These are phyloP conservation scores for Trametes sanguinea DNA, from an alignment of 768 basidiomycete genomes.

Conservation along the genomic window DNA sequence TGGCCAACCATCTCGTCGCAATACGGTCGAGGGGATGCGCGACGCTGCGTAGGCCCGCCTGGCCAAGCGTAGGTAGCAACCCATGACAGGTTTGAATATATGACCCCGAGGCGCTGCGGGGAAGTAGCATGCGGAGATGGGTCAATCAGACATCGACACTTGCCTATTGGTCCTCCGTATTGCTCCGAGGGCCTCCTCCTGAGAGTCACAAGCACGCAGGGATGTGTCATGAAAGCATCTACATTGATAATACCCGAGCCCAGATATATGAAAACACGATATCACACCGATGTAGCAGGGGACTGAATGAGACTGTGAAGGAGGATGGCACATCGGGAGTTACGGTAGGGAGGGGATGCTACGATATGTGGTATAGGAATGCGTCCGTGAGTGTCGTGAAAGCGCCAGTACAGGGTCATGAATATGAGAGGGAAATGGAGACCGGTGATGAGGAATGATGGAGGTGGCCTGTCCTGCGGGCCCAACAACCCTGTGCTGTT, in stretches of 20 bases:
- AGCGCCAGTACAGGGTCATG: slow-evolving; percentile 23
- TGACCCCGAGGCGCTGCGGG: not conserved
- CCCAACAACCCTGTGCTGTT: slow-evolving; percentile 10
- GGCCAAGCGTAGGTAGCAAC: slow-evolving; percentile 12
- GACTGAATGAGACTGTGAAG: not conserved
- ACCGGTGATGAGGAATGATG: slow-evolving; percentile 9
- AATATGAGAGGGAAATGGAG: slow-evolving; percentile 18
- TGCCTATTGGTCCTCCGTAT: not conserved
- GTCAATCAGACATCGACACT: not conserved
- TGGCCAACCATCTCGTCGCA: slow-evolving; percentile 6
- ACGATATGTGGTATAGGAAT: slow-evolving; percentile 26
- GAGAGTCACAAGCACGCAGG: not conserved
- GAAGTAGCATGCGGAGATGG: not conserved
- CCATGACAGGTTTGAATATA: not conserved
- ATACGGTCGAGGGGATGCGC: slow-evolving; percentile 2
- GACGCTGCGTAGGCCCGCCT: slow-evolving; percentile 10
- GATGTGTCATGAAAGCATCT: slow-evolving; percentile 15
- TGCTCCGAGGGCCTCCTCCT: not conserved
- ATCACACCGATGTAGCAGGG: slow-evolving; percentile 19
- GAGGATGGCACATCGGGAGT: slow-evolving; percentile 21
- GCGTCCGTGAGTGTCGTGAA: slow-evolving; percentile 33
- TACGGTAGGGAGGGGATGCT: slow-evolving; percentile 17
- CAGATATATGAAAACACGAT: slow-evolving; percentile 21
- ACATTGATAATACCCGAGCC: slow-evolving; percentile 21
- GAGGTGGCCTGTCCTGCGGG: slow-evolving; percentile 23